Evolutionary conservation across 768 basidiomycete genomes (phyloP).

Genomic region (Leccinellum rugosiceps): DNA sequence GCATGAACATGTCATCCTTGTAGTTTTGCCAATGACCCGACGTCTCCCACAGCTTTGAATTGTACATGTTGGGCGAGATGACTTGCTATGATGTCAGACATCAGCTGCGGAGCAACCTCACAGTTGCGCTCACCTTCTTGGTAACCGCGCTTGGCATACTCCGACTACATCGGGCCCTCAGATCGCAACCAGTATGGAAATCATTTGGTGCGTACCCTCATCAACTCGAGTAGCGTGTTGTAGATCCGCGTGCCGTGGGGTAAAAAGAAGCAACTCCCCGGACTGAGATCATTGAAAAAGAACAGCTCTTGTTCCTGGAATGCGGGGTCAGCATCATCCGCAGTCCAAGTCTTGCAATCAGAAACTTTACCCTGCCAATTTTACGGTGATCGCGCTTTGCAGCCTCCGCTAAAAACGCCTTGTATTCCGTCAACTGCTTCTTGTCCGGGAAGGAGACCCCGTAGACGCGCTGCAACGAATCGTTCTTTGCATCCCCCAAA

Average conservation of each 20-base stretch:
- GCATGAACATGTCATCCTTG: constrained; percentile 94
- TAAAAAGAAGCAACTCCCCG: constrained; percentile 94
- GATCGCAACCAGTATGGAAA: background rate
- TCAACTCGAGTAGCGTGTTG: constrained; percentile 85
- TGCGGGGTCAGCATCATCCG: constrained; percentile 1
- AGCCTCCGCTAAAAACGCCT: constrained; percentile 92
- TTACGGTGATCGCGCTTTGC: constrained; percentile 97
- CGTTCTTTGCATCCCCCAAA: constrained; percentile 89
- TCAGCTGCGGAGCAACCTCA: background rate
- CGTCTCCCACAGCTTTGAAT: constrained; percentile 95
- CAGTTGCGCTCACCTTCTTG: constrained; percentile 63
- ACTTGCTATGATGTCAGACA: constrained; percentile 45
- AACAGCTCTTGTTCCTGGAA: constrained; percentile 90
- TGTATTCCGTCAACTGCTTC: constrained; percentile 93
- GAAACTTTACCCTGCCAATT: constrained; percentile 73
- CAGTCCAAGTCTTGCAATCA: background rate
- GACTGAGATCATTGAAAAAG: constrained; percentile 97
- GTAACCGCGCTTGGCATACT: constrained; percentile 95
- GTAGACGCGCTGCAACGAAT: constrained; percentile 93
- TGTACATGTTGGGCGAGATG: constrained; percentile 97
- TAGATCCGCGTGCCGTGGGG: constrained; percentile 97
- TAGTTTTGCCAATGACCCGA: constrained; percentile 99
- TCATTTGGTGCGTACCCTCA: constrained; percentile 60
- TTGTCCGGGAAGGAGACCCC: constrained; percentile 99
- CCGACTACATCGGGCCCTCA: constrained; percentile 46